Evolutionary conservation across 2,329 filamentous ascomycete genomes (phyloP), one percentile per base, ranked within the genome.

Genomic region (Epichloe festucae): DNA sequence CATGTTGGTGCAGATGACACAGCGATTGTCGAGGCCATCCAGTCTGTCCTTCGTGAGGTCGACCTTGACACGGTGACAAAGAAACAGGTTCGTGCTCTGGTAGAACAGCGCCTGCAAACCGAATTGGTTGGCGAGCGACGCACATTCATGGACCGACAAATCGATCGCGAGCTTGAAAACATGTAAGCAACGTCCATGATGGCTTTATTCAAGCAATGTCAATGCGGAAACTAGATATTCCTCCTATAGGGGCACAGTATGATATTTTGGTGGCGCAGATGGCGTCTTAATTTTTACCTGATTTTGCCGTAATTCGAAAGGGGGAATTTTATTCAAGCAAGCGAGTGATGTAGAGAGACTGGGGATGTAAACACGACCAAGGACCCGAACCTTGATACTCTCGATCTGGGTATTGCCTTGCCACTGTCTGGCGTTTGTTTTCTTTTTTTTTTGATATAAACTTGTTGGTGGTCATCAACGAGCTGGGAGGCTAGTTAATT

Each of bases 11-110:
- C 89, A 0, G 87, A 85, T 57, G 90, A 97, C 61, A 74, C 73
- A 45, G 78, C 81, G 54, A 96, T 98, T 57, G 77, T 88, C 17
- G 87, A 94, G 55, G 86, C 87, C 1, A 91, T 97, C 55, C 85
- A 89, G 62, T 74, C 77, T 48, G 93, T 93, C 60, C 74, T 98
- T 55, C 71, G 76, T 15, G 91, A 96, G 62, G 89, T 96, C 0
- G 91, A 98, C 67, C 75, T 98, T 42, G 93, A 98, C 66, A 91
- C 79, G n/a, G 88, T 97, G 46, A 98, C 93, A 6, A 98, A 97
- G 82, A 98, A 98, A 73, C 91, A 97, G 71, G 85, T 93, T 52
- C 79, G 87, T 48, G 90, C 87, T 3, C 77, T 97, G 44, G 89
- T 95, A 12, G 93, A 98, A 72, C 89, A 96, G 73, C 81, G 90